These are phyloP conservation scores for Colletotrichum neosansevieriae DNA, from an alignment of 2,329 filamentous ascomycete genomes.

Conservation along the genomic window DNA sequence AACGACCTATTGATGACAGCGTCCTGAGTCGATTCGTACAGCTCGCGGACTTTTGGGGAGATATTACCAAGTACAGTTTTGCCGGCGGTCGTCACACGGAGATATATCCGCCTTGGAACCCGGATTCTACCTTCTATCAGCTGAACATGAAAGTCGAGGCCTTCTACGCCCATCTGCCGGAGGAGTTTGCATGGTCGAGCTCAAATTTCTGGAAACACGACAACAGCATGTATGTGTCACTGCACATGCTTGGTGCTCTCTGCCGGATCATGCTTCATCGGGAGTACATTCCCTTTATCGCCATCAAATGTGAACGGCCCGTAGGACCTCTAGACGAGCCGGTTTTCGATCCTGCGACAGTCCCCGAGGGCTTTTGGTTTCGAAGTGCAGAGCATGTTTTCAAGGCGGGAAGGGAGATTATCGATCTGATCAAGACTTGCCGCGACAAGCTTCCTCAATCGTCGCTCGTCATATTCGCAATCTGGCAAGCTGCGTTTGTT, in stretches of 20 bases:
- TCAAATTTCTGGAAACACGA: constrained; percentile 76
- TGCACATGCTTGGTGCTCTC: constrained; percentile 75
- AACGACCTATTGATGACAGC: constrained; percentile 55
- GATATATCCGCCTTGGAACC: constrained; percentile 68
- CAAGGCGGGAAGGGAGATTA: constrained; percentile 70
- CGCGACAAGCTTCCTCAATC: constrained; percentile 74
- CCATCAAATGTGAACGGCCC: constrained; percentile 64
- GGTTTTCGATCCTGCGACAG: constrained; percentile 60
- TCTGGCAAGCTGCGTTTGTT: constrained; percentile 75
- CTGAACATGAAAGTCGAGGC: constrained; percentile 63
- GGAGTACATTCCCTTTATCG: constrained; percentile 76
- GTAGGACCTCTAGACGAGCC: constrained; percentile 70
- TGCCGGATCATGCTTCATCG: constrained; percentile 77
- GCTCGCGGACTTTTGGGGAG: constrained; percentile 70
- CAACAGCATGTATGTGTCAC: constrained; percentile 73
- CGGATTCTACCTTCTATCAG: constrained; percentile 64
- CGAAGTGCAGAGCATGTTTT: constrained; percentile 73
- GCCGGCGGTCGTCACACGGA: constrained; percentile 64
- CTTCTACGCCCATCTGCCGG: constrained; percentile 57
- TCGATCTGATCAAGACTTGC: constrained; percentile 73
- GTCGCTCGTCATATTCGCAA: constrained; percentile 74
- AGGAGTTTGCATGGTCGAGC: constrained; percentile 60
- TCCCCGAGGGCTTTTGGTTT: constrained; percentile 71
- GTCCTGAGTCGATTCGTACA: constrained; percentile 66
- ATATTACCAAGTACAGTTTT: constrained; percentile 68